Evolutionary conservation across 345 rosid genomes (phyloP), one percentile per base, ranked within the genome.

Genomic region (Turritis glabra): DNA sequence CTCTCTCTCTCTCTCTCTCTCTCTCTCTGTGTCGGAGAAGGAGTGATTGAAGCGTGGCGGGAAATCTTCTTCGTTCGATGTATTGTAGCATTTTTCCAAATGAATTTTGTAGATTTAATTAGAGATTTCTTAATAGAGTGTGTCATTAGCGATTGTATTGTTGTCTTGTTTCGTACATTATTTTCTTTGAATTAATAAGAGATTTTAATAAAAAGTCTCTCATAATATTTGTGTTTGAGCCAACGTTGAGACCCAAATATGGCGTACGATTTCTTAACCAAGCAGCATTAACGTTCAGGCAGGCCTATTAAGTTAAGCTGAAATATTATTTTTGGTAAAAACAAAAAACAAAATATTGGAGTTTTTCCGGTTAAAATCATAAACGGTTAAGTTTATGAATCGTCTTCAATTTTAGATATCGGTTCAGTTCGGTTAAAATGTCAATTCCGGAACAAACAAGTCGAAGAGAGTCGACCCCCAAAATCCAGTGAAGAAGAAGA

Each of bases 91-190:
- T 17, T 67, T 17, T 23, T 23, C 19, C 2, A 63, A 27, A 43
- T 43, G 48, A 56, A 64, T 64, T 71, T 74, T 65, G 66, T 56
- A 56, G 43, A 47, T 10, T 17, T n/a, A 5, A 33, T 21, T 6
- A 74, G 29, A 65, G 1, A 44, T 17, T 25, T 41, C 37, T 14
- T 55, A 19, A 25, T 44, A 69, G 30, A 54, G 3, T 29, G 56
- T 64, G 29, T 46, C 77, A 74, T 72, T 51, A 52, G 63, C 43
- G 17, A 18, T 51, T 72, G 61, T 60, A 53, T 21, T 41, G 56
- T 30, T n/a, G n/a, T n/a, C n/a, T 54, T 35, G 48, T 22, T 4
- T 43, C 60, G 4, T n/a, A 29, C 38, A 35, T 35, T 32, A 32
- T 55, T 29, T 9, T 30, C 38, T n/a, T 29, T 53, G 33, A 30